These are phyloP conservation scores for Russula compacta DNA, from an alignment of 768 basidiomycete species.

Conservation along the genomic window DNA sequence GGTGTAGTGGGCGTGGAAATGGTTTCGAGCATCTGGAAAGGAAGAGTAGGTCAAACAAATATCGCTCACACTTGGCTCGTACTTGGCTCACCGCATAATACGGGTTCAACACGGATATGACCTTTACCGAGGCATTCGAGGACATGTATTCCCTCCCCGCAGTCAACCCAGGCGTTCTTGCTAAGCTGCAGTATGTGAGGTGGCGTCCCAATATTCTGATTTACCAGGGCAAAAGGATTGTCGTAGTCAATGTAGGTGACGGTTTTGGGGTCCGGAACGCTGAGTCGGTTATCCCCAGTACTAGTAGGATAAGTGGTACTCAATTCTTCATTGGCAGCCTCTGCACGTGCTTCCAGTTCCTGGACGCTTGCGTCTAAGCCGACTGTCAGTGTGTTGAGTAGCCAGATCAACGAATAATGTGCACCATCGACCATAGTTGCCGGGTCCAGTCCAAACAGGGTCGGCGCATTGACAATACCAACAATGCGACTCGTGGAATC, in stretches of 20 bases:
- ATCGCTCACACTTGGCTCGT: too few species aligned
- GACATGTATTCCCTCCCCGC: slow-evolving; percentile 61
- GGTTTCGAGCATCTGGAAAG: slow-evolving; percentile 20
- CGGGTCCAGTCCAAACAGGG: slow-evolving; percentile 81
- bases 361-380: slow-evolving; percentile 43
- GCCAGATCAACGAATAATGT: not conserved
- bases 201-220: slow-evolving; percentile 36
- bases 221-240: slow-evolving; percentile 55
- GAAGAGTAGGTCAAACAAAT: not conserved
- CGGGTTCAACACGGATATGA: slow-evolving; percentile 51
- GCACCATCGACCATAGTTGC: slow-evolving; percentile 55
- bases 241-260: slow-evolving; percentile 73
- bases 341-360: slow-evolving; percentile 37
- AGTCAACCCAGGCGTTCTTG: slow-evolving; percentile 68
- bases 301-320: slow-evolving; percentile 22
- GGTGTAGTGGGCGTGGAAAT: slow-evolving; percentile 46
- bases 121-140: slow-evolving; percentile 70
- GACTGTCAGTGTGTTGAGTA: not conserved
- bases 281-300: slow-evolving; percentile 2
- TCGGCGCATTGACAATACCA: slow-evolving; percentile 71
- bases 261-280: slow-evolving; percentile 46
- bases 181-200: slow-evolving; percentile 50
- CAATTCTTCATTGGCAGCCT: slow-evolving; percentile 17
- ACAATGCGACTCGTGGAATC: slow-evolving; percentile 59
- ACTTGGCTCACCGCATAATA: slow-evolving; percentile 3